A percentile compares a stretch with the other conserved stretches of the same genome.
phyloP scores from a whole-genome alignment of 768 basidiomycete species.

The Dioszegia crocea region DNA sequence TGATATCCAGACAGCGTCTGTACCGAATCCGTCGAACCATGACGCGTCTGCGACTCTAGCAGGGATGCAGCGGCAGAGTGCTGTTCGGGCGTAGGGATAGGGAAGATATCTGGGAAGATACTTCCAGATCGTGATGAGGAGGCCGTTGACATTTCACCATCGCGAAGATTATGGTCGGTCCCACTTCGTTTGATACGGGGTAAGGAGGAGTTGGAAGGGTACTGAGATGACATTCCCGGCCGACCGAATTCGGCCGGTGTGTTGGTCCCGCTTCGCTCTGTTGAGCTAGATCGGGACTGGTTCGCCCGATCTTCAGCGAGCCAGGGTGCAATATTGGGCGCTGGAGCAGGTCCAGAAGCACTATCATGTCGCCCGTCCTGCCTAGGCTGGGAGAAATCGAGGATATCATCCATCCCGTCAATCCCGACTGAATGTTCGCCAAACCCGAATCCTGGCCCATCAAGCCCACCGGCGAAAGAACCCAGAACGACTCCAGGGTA shows the following conservation, averaged over 20 bases:
- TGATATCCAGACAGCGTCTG: conserved; percentile 25
- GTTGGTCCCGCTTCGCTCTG: conserved; percentile 4
- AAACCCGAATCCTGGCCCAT: not conserved
- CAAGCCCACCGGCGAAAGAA: conserved; percentile 20
- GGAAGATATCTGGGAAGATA: conserved; percentile 20
- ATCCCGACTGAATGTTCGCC: conserved; percentile 4
- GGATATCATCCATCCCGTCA: conserved; percentile 38
- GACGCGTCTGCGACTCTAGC: conserved; percentile 10
- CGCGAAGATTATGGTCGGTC: conserved; percentile 8
- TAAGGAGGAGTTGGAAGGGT: conserved; percentile 26
- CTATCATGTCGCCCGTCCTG: conserved; percentile 16
- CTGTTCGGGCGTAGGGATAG: conserved; percentile 9
- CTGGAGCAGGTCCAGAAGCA: conserved; percentile 24
- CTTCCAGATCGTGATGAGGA: conserved; percentile 15
- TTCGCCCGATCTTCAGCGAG: conserved; percentile 34
- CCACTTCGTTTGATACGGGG: conserved; percentile 24
- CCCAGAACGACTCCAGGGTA: conserved; percentile 40
- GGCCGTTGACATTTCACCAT: not conserved
- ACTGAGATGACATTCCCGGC: conserved; percentile 4
- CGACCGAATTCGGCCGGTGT: conserved; percentile 2
- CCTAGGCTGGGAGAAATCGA: conserved; percentile 24
- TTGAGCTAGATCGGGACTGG: not conserved
- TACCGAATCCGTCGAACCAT: conserved; percentile 28
- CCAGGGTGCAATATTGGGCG: conserved; percentile 48
- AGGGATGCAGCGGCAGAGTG: conserved; percentile 6